Evolutionary conservation across 2,329 filamentous ascomycete genomes (phyloP).

Genomic region (Magnaporthales sp.): DNA sequence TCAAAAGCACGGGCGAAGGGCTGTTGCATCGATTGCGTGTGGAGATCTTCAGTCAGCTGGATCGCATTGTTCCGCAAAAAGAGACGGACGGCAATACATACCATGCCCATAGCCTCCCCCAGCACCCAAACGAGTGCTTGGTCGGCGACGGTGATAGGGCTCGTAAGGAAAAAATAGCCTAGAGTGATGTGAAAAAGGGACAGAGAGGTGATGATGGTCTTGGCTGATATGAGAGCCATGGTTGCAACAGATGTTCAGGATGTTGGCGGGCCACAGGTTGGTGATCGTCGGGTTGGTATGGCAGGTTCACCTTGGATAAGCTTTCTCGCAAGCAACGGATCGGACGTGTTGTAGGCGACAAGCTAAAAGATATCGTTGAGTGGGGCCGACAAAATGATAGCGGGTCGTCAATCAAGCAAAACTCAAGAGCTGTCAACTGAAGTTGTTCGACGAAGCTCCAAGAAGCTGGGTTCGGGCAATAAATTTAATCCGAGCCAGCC

Average conservation of each 20-base stretch:
- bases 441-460: too few relatives aligned
- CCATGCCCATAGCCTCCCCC: slow-evolving; percentile 76
- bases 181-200: slow-evolving; percentile 79
- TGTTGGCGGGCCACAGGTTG: too few relatives aligned
- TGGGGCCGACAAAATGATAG: not conserved
- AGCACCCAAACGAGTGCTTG: slow-evolving; percentile 74
- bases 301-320: not conserved
- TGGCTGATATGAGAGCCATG: slow-evolving; percentile 78
- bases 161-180: slow-evolving; percentile 74
- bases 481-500: not conserved
- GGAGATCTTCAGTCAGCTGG: too few relatives aligned
- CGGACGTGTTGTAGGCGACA: not conserved
- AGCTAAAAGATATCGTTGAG: not conserved
- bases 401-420: not conserved
- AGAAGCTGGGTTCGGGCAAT: too few relatives aligned
- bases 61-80: not conserved
- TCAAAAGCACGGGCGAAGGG: slow-evolving; percentile 61
- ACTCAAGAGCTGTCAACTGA: too few relatives aligned
- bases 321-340: not conserved
- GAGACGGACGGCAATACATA: slow-evolving; percentile 27
- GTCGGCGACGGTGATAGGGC: slow-evolving; percentile 63
- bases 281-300: not conserved
- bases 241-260: slow-evolving; percentile 13
- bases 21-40: slow-evolving; percentile 27
- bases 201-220: slow-evolving; percentile 71